Conservation (phyloP, 2,329 filamentous ascomycete genomes). For the Leptographium procerum region DNA sequence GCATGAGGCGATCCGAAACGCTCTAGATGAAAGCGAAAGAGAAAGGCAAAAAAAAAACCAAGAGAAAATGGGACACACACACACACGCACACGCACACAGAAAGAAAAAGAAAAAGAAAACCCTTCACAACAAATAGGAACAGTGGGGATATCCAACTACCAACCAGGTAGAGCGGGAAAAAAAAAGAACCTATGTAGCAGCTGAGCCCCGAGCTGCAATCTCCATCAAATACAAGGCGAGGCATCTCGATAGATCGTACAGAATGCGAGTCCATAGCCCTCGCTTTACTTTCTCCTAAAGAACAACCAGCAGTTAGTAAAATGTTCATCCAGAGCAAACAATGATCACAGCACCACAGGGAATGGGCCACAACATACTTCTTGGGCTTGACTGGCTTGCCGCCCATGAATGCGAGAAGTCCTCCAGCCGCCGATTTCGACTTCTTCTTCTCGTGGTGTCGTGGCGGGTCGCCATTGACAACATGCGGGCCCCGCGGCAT, state of each 20-base stretch:
- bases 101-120: background rate
- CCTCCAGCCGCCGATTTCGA: background rate
- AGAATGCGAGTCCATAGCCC: background rate
- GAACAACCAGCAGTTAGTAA: background rate
- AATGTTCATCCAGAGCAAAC: background rate
- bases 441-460: slow-evolving; percentile 10
- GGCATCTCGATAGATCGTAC: background rate
- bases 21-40: background rate
- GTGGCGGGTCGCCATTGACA: slow-evolving; percentile 7
- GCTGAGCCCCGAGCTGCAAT: background rate
- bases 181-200: background rate
- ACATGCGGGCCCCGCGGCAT: slow-evolving; percentile 3
- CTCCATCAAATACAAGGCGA: background rate
- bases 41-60: background rate
- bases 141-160: background rate
- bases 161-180: background rate
- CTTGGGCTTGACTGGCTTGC: slow-evolving; percentile 11
- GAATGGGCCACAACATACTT: slow-evolving; percentile 10
- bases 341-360: background rate
- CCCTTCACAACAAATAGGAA: background rate
- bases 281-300: slow-evolving; percentile 1
- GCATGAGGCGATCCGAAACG: background rate
- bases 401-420: slow-evolving; percentile 9
- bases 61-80: background rate
- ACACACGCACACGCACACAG: background rate